Base-by-base conservation (phyloP, 305 asterid genomes). In the Fraxinus greggii region DNA sequence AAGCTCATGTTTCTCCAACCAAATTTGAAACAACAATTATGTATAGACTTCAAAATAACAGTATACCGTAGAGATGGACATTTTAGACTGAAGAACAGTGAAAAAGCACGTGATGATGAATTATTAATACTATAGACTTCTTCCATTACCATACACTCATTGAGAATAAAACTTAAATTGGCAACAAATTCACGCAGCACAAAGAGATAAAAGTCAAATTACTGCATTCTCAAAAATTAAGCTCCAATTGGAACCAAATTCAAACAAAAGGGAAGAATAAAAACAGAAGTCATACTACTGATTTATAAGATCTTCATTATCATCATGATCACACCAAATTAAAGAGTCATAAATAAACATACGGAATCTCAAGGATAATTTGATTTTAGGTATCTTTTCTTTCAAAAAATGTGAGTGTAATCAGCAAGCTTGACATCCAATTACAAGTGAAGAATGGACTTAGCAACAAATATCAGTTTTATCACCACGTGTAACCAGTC, bases 401-500 rank as follows among this genome's bases (percentile, higher is more conserved):
- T 26, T 72, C 28, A 29, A 12, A 9, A 31, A 76, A 63, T 23
- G 38, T 3, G 61, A 5, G 17, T 19, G 13, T 19, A 79, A 4
- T 59, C 67, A 23, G 78, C 70, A 40, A 38, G 69, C 80, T 76
- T 15, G 63, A 69, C 13, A 45, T 70, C 67, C 28, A 73, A 45
- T 77, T 51, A 83, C 32, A 67, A n/a, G 38, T 56, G 42, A n/a
- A 33, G 51, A 45, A 73, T 70, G 13, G 56, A 54, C 24, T 29
- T 31, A 36, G 51, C 40, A 72, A 65, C 15, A 21, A 78, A 19
- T 21, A 19, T 59, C 40, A 9, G 29, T 42, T 59, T 48, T 69
- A 28, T 42, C 65, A 56, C 23, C 28, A 70, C 21, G 38, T 76
- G 51, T 13, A 65, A 63, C 69, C 67, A 35, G 69, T 84, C 78